A percentile compares a stretch with the other conserved stretches of the same genome.
Conservation (phyloP, 2,329 filamentous ascomycete species). For the Ascochyta viciae-villosae region DNA sequence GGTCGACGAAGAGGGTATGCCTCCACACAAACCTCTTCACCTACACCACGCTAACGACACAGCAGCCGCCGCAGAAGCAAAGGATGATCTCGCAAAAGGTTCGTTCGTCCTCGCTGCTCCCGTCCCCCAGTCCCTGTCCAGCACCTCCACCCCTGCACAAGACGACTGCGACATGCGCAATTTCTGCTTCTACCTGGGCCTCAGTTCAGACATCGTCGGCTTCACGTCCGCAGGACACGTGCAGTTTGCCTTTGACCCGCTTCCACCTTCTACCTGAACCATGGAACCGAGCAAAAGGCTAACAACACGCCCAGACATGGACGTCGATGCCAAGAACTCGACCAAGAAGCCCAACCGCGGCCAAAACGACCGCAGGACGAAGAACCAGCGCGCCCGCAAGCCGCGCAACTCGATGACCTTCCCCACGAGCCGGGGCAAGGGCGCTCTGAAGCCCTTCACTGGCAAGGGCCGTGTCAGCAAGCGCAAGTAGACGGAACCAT, state of each 20-base stretch:
- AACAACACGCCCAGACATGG: constrained; percentile 48
- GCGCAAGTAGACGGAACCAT: constrained; percentile 21
- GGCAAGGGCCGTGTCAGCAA: constrained; percentile 37
- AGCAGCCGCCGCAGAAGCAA: constrained; percentile 25
- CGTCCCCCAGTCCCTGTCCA: constrained; percentile 35
- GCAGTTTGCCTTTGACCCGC: constrained; percentile 47
- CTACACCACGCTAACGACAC: constrained; percentile 2
- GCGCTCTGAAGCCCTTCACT: constrained; percentile 45
- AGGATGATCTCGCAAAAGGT: constrained; percentile 42
- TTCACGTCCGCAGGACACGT: constrained; percentile 47
- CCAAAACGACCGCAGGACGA: constrained; percentile 40
- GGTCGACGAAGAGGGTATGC: constrained; percentile 52
- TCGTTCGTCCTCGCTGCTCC: constrained; percentile 40
- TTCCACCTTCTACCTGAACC: constrained; percentile 40
- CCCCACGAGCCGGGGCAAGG: constrained; percentile 42
- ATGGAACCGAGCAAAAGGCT: constrained; percentile 39
- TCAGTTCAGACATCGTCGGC: constrained; percentile 49
- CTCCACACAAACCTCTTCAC: not conserved
- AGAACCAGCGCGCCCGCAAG: constrained; percentile 49
- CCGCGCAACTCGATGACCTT: constrained; percentile 51
- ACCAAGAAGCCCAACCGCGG: constrained; percentile 35
- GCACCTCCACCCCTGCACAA: constrained; percentile 16
- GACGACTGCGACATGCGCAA: constrained; percentile 34
- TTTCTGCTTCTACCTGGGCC: constrained; percentile 49
- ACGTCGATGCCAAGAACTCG: constrained; percentile 43